Base-by-base conservation (phyloP, 2,329 filamentous ascomycete genomes). In the Colletotrichum kahawae region DNA sequence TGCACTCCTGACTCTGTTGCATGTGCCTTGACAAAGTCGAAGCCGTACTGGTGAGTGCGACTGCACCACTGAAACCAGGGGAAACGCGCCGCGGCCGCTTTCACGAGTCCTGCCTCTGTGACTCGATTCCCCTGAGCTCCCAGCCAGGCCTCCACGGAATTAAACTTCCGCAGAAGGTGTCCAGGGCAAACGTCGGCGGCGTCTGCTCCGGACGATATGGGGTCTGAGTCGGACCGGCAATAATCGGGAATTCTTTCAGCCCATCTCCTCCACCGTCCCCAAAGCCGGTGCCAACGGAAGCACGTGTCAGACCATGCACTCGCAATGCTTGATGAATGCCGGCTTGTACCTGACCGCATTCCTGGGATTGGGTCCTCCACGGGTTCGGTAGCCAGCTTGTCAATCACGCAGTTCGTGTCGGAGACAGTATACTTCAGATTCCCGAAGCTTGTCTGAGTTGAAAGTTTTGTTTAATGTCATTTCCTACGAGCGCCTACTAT, bases 221-320 rank as follows among this genome's bases (percentile, higher is more conserved):
- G 60, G 34, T 14, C 38, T 71, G 54, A 67, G 54, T 74, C 72
- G 71, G 68, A 57, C 60, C 71, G 71, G 67, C 33, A 71, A 71
- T 74, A 59, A 54, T 38, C 71, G 62, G 67, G 54, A 56, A 62
- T 71, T 48, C 38, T 43, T n/a, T 59, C 62, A 31, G 31, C 62
- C 34, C 48, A 54, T 57, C 29, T 10, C 31, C 51, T 48, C 31
- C 67, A 36, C 36, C 48, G 67, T 70, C 54, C n/a, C 27, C 16
- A 48, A 57, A 33, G 24, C 62, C 34, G 24, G 29, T 65, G 18
- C 9, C 12, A 57, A 59, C 48, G 59, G 48, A 65, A 70, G 67
- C 67, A 65, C 31, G 64, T 71, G 36, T 71, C 24, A 38, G 33
- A 31, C 21, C 21, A 36, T 16, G 18, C 27, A 24, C 36, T 33